A percentile compares a stretch with the other conserved stretches of the same genome.
These are phyloP conservation scores for maize (Zea mays) DNA, from an alignment of 176 grass and related monocot genomes.

Conservation along the genomic window Zm-B73-REFERENCE-NAM-5.0 NC_050100.1:142383501-142384000, in stretches of 20 bases:
- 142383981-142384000: neutral
- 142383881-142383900: neutral
- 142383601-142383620: too few relatives aligned
- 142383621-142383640: too few relatives aligned
- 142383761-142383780: neutral
- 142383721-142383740: neutral
- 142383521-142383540: too few relatives aligned
- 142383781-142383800: conserved; percentile 5
- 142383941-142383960: neutral
- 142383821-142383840: neutral
- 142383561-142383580: too few relatives aligned
- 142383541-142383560: too few relatives aligned
- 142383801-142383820: neutral
- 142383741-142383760: neutral
- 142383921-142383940: neutral
- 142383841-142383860: neutral
- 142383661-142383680: neutral
- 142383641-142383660: too few relatives aligned
- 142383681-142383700: neutral
- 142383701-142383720: neutral
- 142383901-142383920: neutral
- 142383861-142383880: neutral
- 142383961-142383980: neutral
- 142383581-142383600: too few relatives aligned
- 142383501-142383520: too few relatives aligned